phyloP scores from a whole-genome alignment of 2,329 filamentous ascomycete genomes.

The Phaeosphaeriaceae sp. region DNA sequence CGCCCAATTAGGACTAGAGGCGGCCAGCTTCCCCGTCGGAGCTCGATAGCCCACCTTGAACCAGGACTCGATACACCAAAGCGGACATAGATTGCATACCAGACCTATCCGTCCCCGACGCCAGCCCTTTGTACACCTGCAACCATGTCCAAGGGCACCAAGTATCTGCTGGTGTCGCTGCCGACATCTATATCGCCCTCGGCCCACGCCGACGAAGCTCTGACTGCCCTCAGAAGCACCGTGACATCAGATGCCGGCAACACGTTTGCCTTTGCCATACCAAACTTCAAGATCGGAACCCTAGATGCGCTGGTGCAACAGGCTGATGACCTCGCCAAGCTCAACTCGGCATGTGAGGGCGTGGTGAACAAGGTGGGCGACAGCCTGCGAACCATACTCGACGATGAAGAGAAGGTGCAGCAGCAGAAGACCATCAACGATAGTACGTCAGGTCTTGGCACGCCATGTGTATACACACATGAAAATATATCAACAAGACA shows the following conservation, averaged over 20 bases:
- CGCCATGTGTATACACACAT: no score
- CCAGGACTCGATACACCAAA: constrained; percentile 24
- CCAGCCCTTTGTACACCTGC: constrained; percentile 18
- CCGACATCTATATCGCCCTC: constrained; percentile 86
- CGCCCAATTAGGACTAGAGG: constrained; percentile 11
- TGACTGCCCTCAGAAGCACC: constrained; percentile 75
- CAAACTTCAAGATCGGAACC: constrained; percentile 97
- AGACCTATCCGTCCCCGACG: constrained; percentile 22
- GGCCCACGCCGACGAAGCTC: constrained; percentile 78
- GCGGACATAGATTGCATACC: constrained; percentile 25
- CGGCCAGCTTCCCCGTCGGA: constrained; percentile 22
- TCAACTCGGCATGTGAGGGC: constrained; percentile 77
- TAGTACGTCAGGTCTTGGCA: constrained; percentile 58
- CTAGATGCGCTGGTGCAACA: constrained; percentile 94
- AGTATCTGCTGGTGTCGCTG: constrained; percentile 88
- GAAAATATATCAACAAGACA: no score
- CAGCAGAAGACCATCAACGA: constrained; percentile 95
- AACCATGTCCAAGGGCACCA: constrained; percentile 57
- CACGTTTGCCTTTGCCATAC: constrained; percentile 79
- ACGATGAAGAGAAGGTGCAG: constrained; percentile 80
- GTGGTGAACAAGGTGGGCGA: constrained; percentile 90
- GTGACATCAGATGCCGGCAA: constrained; percentile 77
- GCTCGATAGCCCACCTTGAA: constrained; percentile 22
- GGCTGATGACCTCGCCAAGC: constrained; percentile 91
- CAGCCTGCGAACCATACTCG: constrained; percentile 80